Percentiles rank a stretch among this genome's conserved stretches.
These are phyloP conservation scores for Zopfia rhizophila DNA, from an alignment of 2,329 filamentous ascomycete genomes.

Conservation along the genomic window DNA sequence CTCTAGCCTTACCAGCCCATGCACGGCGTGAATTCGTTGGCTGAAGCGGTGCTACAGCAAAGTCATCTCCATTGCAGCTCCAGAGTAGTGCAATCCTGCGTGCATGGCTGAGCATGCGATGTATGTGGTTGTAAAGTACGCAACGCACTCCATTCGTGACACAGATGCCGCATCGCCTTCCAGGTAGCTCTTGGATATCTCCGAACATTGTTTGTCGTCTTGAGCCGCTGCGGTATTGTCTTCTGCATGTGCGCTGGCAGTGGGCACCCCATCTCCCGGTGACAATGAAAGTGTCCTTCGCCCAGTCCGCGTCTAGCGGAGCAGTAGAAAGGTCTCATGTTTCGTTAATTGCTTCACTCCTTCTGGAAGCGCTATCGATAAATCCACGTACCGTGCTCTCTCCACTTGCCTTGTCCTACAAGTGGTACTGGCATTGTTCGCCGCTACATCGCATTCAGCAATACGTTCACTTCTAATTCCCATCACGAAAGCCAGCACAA, in stretches of 20 bases:
- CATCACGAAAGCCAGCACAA: constrained; percentile 39
- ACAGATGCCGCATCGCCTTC: constrained; percentile 17
- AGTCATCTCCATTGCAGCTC: constrained; percentile 29
- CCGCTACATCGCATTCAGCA: constrained; percentile 23
- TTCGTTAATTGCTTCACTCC: constrained; percentile 44
- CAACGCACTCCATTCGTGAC: constrained; percentile 19
- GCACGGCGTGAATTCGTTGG: constrained; percentile 33
- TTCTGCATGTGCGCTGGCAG: constrained; percentile 46
- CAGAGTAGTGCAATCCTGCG: constrained; percentile 28
- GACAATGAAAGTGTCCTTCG: constrained; percentile 41
- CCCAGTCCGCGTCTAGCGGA: constrained; percentile 34
- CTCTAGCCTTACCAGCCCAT: constrained; percentile 21
- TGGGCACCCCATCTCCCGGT: constrained; percentile 39
- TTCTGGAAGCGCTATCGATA: constrained; percentile 32
- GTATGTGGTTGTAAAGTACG: constrained; percentile 21
- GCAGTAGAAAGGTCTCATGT: constrained; percentile 39
- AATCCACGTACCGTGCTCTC: constrained; percentile 23
- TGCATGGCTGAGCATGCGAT: constrained; percentile 26
- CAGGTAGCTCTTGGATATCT: constrained; percentile 22
- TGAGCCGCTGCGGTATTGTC: constrained; percentile 35
- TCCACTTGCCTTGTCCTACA: constrained; percentile 42
- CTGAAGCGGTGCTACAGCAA: constrained; percentile 33
- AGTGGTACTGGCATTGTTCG: constrained; percentile 39
- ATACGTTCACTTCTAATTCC: constrained; percentile 30
- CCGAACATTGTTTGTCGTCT: constrained; percentile 41